A percentile compares a stretch with the other conserved stretches of the same genome.
These are phyloP conservation scores for Fusarium sp. DNA, from an alignment of 2,329 filamentous ascomycete species.

Conservation along the genomic window DNA sequence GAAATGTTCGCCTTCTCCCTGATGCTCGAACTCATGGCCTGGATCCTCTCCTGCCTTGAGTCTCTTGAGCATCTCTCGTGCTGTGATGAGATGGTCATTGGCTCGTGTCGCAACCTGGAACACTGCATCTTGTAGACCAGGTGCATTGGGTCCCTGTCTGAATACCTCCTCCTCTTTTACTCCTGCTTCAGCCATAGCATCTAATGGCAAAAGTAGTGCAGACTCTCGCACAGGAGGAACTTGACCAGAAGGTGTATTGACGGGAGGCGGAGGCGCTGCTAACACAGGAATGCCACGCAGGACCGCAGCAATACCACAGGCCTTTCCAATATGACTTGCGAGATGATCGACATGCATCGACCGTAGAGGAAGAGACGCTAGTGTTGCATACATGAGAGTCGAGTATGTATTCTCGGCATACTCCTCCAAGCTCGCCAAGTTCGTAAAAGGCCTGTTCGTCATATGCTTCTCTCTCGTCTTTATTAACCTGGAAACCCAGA, in stretches of 20 bases:
- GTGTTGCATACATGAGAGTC: slow-evolving; percentile 87
- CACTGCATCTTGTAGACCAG: slow-evolving; percentile 87
- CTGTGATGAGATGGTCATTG: slow-evolving; percentile 95
- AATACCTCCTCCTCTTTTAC: slow-evolving; percentile 93
- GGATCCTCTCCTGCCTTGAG: slow-evolving; percentile 79
- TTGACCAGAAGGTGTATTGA: slow-evolving; percentile 58
- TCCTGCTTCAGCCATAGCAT: slow-evolving; percentile 86
- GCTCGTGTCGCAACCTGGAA: slow-evolving; percentile 94
- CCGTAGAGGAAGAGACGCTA: slow-evolving; percentile 82
- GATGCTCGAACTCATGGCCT: slow-evolving; percentile 90
- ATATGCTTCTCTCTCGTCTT: slow-evolving; percentile 85
- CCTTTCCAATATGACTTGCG: slow-evolving; percentile 95
- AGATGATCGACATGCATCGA: slow-evolving; percentile 92
- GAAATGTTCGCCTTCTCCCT: slow-evolving; percentile 77
- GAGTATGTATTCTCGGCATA: slow-evolving; percentile 97
- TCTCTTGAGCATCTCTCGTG: slow-evolving; percentile 88
- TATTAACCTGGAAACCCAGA: slow-evolving; percentile 83
- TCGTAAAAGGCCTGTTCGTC: slow-evolving; percentile 84
- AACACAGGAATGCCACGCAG: slow-evolving; percentile 89
- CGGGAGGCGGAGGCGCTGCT: slow-evolving; percentile 75
- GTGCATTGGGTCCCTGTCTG: slow-evolving; percentile 80
- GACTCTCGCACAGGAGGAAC: slow-evolving; percentile 60
- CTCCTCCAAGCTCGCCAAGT: slow-evolving; percentile 79
- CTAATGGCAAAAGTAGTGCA: slow-evolving; percentile 82
- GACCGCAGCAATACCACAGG: slow-evolving; percentile 86